Percentiles rank a stretch among this genome's conserved stretches.
Conservation (phyloP, 1,284 basidiomycete genomes). For the Apiotrichum sp. region DNA sequence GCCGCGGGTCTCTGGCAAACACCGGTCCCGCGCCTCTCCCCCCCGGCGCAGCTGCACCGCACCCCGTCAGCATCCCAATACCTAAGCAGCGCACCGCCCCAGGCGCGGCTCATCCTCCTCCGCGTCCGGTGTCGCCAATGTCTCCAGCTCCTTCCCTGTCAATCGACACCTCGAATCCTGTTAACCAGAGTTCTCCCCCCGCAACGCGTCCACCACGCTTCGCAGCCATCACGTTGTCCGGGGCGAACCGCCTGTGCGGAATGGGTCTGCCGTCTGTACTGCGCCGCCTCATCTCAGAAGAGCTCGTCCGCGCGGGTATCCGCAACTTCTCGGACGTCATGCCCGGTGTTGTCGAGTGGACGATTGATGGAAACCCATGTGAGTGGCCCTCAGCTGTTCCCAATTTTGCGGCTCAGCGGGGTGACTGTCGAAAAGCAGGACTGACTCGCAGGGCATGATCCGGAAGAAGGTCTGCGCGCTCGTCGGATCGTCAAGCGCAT, state of each 20-base stretch:
- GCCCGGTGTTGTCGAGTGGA: not conserved
- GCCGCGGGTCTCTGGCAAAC: no score
- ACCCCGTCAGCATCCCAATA: no score
- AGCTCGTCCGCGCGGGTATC: not conserved
- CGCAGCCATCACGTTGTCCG: not conserved
- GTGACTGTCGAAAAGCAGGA: no score
- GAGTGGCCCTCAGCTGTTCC: not conserved
- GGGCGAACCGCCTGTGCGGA: not conserved
- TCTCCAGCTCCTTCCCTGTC: no score
- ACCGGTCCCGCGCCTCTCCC: no score
- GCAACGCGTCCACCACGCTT: not conserved
- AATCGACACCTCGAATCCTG: no score
- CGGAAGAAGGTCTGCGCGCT: not conserved
- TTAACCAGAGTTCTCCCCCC: no score
- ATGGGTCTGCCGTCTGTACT: not conserved
- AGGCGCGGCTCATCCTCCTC: no score
- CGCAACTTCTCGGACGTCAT: not conserved
- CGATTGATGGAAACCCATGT: not conserved
- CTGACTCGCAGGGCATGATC: not conserved
- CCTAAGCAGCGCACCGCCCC: no score
- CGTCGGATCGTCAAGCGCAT: slow-evolving; percentile 35
- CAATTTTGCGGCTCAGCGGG: no score
- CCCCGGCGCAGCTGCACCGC: no score
- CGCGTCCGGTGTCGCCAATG: no score
- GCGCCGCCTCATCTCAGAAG: not conserved